Evolutionary conservation across 2,329 filamentous ascomycete species (phyloP).

Genomic region (Didymella keratinophila): DNA sequence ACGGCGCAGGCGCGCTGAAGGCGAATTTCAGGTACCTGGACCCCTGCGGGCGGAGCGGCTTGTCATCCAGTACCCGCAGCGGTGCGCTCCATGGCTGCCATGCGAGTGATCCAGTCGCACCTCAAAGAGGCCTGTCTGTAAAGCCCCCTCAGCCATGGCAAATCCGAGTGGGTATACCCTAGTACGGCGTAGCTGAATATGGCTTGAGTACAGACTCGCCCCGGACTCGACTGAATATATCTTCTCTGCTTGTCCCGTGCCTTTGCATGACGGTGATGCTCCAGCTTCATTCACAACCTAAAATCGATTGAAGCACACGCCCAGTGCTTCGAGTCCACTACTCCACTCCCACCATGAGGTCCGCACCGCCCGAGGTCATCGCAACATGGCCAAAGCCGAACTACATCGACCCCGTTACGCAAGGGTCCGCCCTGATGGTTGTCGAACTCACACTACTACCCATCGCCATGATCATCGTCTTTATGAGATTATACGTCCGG

Average conservation of each 20-base stretch:
- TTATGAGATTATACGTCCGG: constrained; percentile 46
- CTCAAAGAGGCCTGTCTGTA: constrained; percentile 29
- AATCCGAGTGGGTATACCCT: constrained; percentile 13
- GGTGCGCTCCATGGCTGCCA: constrained; percentile 31
- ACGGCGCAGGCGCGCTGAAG: constrained; percentile 31
- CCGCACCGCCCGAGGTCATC: constrained; percentile 46
- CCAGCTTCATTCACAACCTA: constrained; percentile 30
- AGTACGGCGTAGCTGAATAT: constrained; percentile 35
- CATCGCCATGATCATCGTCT: constrained; percentile 47
- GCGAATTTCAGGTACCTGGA: constrained; percentile 34
- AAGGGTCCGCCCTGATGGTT: constrained; percentile 54
- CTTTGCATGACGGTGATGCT: constrained; percentile 39
- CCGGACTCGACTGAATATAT: constrained; percentile 34
- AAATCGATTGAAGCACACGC: constrained; percentile 29
- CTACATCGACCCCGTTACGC: constrained; percentile 53
- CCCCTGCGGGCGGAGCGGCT: constrained; percentile 36
- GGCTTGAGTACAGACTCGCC: constrained; percentile 27
- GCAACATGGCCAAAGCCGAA: constrained; percentile 54
- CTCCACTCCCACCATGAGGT: constrained; percentile 39
- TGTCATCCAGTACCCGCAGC: constrained; percentile 41
- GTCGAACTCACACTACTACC: constrained; percentile 49
- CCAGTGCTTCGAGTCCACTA: constrained; percentile 24
- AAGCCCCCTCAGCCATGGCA: constrained; percentile 34
- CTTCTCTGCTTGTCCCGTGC: constrained; percentile 40
- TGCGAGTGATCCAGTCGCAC: constrained; percentile 38